Conservation (phyloP, 495 filamentous ascomycete species). For the Friedmanniomyces simplex region DNA sequence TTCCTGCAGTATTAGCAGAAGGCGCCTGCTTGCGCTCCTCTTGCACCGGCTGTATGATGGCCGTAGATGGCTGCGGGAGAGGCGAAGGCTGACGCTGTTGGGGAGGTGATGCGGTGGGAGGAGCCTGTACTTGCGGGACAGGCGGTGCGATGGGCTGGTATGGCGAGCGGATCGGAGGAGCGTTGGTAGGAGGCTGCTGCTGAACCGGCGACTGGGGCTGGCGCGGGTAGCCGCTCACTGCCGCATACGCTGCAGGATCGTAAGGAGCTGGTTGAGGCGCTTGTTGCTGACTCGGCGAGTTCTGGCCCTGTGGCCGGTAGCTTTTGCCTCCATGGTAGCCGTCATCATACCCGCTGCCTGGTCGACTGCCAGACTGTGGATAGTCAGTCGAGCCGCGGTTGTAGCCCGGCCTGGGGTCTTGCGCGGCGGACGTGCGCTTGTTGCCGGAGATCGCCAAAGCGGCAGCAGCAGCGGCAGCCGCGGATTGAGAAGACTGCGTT, state of each 20-base stretch:
- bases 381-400: constrained; percentile 38
- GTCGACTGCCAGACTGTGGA: constrained; percentile 15
- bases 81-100: constrained; percentile 6
- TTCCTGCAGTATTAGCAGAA: constrained; percentile 40
- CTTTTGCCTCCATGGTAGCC: constrained; percentile 8
- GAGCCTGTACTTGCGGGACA: constrained; percentile 23
- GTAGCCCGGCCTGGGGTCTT: constrained; percentile 27
- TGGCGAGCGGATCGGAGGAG: constrained; percentile 29
- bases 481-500: constrained; percentile 35
- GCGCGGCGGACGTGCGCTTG: constrained; percentile 31
- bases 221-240: constrained; percentile 39
- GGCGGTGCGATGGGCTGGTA: constrained; percentile 37
- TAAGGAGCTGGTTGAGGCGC: constrained; percentile 55
- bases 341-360: constrained; percentile 10
- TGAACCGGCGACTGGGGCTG: constrained; percentile 4
- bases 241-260: constrained; percentile 62
- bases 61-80: constrained; percentile 31
- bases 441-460: constrained; percentile 37
- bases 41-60: constrained; percentile 38
- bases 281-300: constrained; percentile 11
- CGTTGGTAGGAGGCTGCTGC: constrained; percentile 22
- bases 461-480: constrained; percentile 36
- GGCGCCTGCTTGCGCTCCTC: constrained; percentile 23
- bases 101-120: constrained; percentile 22
- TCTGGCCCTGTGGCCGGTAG: constrained; percentile 4